Base-by-base conservation (phyloP, 768 basidiomycete species). In the Gloeophyllum trabeum region DNA sequence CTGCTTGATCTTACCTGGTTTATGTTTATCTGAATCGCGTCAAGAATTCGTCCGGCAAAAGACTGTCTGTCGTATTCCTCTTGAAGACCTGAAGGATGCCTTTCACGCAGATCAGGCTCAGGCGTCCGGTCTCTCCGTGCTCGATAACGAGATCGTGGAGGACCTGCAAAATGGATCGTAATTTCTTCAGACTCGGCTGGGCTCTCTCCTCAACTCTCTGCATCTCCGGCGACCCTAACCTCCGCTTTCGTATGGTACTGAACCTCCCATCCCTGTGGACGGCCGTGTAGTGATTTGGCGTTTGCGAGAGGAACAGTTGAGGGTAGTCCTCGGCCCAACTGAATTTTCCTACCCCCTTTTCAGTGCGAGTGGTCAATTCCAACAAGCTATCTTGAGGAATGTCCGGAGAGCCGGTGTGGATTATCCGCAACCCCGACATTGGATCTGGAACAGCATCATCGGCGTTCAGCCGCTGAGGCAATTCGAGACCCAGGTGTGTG, bases 271-370 rank as follows among this genome's bases (percentile, higher is more conserved):
- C 55, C 13, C 61, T 51, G 53, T 86, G 82, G 32, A 70, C 59
- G 0, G 71, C 82, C 41, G 81, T 59, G 52, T 73, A 77, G 44
- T 77, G 66, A 48, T 75, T 68, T 2, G 68, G 60, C 0, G 79
- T 85, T 52, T 80, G 78, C 5, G 84, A 82, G 42, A 87, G 68
- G 53, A 71, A 79, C 7, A 85, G 58, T 52, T 85, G 82, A 0
- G 76, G 73, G 54, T 76, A 83, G 1, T 63, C 60, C 12, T 81
- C 78, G 22, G 51, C 61, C 80, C 80, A 84, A 50, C 79, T 63
- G 44, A 63, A 62, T 4, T 34, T 24, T 1, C 55, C 50, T 14
- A 58, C 35, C 39, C 25, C 45, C 12, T 39, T 40, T 22, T 22
- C 13, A 18, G 55, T 47, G 16, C 53, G 44, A 34, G 68, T 66